Evolutionary conservation across 75 land plant genomes (phyloP), one percentile per base, ranked within the genome.

Genomic region (Pinus taeda): DNA sequence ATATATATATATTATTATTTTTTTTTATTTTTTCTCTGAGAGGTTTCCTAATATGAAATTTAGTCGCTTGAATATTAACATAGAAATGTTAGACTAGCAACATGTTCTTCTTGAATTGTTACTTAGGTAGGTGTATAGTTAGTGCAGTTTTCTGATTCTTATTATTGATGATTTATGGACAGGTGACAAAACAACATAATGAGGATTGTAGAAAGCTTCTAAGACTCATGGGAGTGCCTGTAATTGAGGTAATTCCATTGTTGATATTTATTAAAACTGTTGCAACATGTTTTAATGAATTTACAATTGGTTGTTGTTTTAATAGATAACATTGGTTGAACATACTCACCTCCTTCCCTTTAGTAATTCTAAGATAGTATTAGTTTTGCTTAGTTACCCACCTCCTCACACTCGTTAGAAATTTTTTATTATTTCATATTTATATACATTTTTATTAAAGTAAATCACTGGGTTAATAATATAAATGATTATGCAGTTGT

Each of bases 121-220:
- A 37, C 69, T 3, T 20, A 20, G 71, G 45, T 21, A 8, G 37
- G 49, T 20, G 11, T 39, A n/a, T 36, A 67, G 7, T 12, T 67
- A 39, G 3, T 18, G 42, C n/a, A 42, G 2, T 8, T 9, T 49
- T 69, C 21, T 37, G 11, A 3, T 42, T 69, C 75, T 36, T 33
- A 76, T 75, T 14, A 3, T 76, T n/a, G 29, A 37, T 74, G 30
- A 9, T 78, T 11, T 74, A 45, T 42, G 21, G 22, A 17, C 53
- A 78, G 79, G 79, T 78, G 20, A 78, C 77, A 49, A 55, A 78
- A 42, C 56, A 75, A 6, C 79, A 78, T 11, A 74, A 78, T 74
- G 79, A 78, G 30, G 79, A 78, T 76, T 78, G 79, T 29, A 74
- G 76, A 53, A 55, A 15, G 5, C 69, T 78, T 24, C 37, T 78